phyloP scores from a whole-genome alignment of 139 green algal genomes.

The Haematococcus sp. region DNA sequence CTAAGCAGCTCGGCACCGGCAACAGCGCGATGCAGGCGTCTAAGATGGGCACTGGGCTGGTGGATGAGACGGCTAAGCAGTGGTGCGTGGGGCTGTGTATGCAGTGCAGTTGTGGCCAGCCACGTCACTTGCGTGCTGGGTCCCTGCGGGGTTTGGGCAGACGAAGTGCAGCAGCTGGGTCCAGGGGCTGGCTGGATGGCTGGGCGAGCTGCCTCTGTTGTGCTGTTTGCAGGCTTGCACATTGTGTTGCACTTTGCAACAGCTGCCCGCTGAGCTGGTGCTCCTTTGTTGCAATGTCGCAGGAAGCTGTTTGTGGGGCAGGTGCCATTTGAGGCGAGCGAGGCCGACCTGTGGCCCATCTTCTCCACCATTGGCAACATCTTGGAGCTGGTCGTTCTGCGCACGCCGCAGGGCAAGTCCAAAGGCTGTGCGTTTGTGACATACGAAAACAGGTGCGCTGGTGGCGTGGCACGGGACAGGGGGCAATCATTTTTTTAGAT shows the following conservation, averaged over 20 bases:
- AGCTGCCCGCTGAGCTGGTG: too few relatives aligned
- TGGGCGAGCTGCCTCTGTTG: too few relatives aligned
- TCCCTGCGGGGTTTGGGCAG: neutral
- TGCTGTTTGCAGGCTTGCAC: too few relatives aligned
- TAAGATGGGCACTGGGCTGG: conserved; percentile 21
- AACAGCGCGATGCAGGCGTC: conserved; percentile 19
- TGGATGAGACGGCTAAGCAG: conserved; percentile 21
- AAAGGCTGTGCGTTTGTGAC: conserved; percentile 57
- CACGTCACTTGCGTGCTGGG: neutral
- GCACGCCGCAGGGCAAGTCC: conserved; percentile 32
- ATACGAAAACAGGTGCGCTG: conserved; percentile 31
- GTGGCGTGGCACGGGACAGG: too few relatives aligned
- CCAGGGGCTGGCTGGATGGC: too few relatives aligned
- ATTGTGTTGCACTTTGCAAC: too few relatives aligned
- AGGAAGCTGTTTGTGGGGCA: conserved; percentile 49
- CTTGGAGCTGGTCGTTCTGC: conserved; percentile 52
- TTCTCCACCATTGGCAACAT: conserved; percentile 49
- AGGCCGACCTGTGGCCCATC: conserved; percentile 51
- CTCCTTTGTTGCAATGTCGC: too few relatives aligned
- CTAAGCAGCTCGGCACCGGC: neutral
- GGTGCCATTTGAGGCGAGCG: conserved; percentile 52
- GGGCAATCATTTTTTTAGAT: too few relatives aligned
- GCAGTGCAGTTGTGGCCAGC: conserved; percentile 24
- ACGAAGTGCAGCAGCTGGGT: neutral
- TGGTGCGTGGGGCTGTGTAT: conserved; percentile 15